Evolutionary conservation across 495 filamentous ascomycete species (phyloP).

Genomic region (Penicillium cataractarum): DNA sequence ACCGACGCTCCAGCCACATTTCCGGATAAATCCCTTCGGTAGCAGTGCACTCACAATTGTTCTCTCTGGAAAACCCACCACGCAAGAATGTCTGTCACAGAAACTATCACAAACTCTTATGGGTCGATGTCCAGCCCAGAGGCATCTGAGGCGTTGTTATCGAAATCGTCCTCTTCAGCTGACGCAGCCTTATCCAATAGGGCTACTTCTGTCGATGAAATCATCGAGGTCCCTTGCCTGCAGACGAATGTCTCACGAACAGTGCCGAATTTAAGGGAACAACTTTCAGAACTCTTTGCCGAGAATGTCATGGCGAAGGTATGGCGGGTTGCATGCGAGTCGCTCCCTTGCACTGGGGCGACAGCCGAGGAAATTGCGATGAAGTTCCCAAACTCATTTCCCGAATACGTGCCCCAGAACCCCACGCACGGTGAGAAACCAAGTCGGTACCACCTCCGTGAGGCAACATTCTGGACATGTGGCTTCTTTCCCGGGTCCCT

Average conservation of each 20-base stretch:
- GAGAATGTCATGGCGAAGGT: constrained; percentile 9
- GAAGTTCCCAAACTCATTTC: constrained; percentile 9
- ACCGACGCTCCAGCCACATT: neutral
- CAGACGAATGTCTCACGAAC: neutral
- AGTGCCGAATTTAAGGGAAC: neutral
- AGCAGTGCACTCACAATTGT: neutral
- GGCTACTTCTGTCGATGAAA: neutral
- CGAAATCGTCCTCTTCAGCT: neutral
- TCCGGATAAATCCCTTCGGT: neutral
- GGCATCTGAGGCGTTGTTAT: neutral
- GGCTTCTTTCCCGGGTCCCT: constrained; percentile 45
- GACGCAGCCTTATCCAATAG: neutral
- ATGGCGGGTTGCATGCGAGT: constrained; percentile 9
- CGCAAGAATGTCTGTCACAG: neutral
- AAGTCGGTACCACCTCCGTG: constrained; percentile 1
- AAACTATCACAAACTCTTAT: neutral
- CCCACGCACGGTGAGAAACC: neutral
- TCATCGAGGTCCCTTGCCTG: neutral
- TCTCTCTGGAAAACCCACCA: neutral
- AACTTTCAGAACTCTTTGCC: constrained; percentile 6
- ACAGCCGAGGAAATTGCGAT: constrained; percentile 6
- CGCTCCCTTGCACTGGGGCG: constrained; percentile 6
- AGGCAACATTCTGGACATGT: constrained; percentile 47
- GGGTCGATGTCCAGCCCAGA: neutral
- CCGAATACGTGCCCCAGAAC: constrained; percentile 8